Evolutionary conservation across 805 yeast species (phyloP), one percentile per base, ranked within the genome.

Genomic region (Starmerella riodocensis): DNA sequence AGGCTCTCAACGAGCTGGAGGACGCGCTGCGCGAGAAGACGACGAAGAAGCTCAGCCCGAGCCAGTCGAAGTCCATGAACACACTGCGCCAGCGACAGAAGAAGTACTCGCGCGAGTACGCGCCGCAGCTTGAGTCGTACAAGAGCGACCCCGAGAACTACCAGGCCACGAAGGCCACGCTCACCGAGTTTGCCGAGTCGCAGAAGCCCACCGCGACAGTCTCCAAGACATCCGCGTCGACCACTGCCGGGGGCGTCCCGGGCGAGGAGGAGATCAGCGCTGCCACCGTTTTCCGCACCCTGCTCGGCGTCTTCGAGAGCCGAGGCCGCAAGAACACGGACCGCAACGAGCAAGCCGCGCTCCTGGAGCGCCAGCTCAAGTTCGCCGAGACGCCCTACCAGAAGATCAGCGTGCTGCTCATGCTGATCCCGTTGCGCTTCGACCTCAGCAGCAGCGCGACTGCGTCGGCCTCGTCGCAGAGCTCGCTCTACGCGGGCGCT

Each of bases 241-340:
- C 50, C 28, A 32, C 37, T 36, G 51, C 58, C 16, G 54, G 57
- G 25, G 43, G 52, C 32, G 51, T 64, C 65, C 49, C 30, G 13
- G 35, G 47, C 51, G 31, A 39, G 18, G 24, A 20, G 24, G 56
- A 51, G 29, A 50, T 57, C 32, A 47, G 64, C n/a, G 43, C 63
- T 41, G 67, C 64, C 14, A 69, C 66, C 41, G 75, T 85, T 41
- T 84, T 86, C 66, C 66, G 75, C 41, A 73, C 80, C 26, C 69
- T 91, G 58, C 72, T 78, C 58, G 61, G 74, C 39, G 76, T 91
- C 41, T 65, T 80, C 44, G 97, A 91, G 61, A 70, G 85, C 36
- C 78, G 98, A 65, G 98, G 98, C 67, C 86, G 86, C 69, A 88
- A 83, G 69, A 85, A 83, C 59, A 79, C 84, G 47, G 94, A 88